These are phyloP conservation scores for Pelagomonas calceolata DNA, from an alignment of 108 stramenopile genomes.

Conservation along the genomic window DNA sequence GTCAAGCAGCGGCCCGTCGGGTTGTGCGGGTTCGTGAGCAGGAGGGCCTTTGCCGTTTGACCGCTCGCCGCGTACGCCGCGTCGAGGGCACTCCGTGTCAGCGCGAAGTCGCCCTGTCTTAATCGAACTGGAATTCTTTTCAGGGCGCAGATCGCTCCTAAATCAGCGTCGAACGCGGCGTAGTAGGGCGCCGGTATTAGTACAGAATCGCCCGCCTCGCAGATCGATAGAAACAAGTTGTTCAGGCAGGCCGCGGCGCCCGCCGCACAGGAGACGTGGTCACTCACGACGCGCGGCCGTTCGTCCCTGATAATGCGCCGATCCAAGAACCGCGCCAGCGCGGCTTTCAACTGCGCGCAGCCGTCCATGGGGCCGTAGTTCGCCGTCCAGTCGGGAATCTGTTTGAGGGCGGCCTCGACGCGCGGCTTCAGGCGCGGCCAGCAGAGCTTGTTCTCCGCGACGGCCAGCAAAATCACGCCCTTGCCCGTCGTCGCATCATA, in stretches of 20 bases:
- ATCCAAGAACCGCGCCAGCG: background rate
- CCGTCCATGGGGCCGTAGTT: slow-evolving; percentile 8
- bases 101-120: slow-evolving; percentile 22
- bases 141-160: slow-evolving; percentile 8
- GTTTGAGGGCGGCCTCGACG: no score
- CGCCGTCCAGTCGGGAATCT: background rate
- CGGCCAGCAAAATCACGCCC: slow-evolving; percentile 59
- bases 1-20: slow-evolving; percentile 68
- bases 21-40: slow-evolving; percentile 81
- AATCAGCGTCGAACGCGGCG: slow-evolving; percentile 77
- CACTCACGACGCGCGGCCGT: background rate
- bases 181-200: slow-evolving; percentile 86
- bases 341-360: background rate
- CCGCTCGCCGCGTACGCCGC: slow-evolving; percentile 33
- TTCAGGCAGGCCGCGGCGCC: slow-evolving; percentile 59
- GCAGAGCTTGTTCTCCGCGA: slow-evolving; percentile 68
- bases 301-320: background rate
- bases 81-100: slow-evolving; percentile 56
- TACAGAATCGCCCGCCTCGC: slow-evolving; percentile 66
- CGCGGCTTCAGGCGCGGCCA: slow-evolving; percentile 38
- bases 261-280: slow-evolving; percentile 56
- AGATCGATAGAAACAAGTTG: slow-evolving; percentile 55
- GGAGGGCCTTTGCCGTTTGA: slow-evolving; percentile 46
- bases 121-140: background rate
- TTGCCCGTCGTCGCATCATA: slow-evolving; percentile 44